A percentile compares a stretch with the other conserved stretches of the same genome.
These are phyloP conservation scores for Tuber microsphaerosporum DNA, from an alignment of 495 filamentous ascomycete species.

Conservation along the genomic window DNA sequence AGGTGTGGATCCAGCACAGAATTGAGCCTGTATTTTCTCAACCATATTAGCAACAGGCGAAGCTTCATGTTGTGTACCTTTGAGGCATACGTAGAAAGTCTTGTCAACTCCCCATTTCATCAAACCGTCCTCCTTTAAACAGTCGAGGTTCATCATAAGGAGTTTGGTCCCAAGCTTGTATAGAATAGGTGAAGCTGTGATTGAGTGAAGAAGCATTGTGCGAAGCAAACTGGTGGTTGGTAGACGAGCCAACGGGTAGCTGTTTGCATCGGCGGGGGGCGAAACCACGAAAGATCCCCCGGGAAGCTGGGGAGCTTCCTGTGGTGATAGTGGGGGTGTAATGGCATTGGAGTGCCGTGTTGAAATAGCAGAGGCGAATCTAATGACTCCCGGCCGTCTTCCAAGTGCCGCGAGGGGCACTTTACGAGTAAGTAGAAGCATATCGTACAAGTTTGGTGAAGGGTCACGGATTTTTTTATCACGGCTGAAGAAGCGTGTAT, in stretches of 20 bases:
- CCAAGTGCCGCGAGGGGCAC: neutral
- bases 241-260: conserved; percentile 59
- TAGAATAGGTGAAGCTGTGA: conserved; percentile 70
- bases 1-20: conserved; percentile 67
- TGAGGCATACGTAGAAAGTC: conserved; percentile 60
- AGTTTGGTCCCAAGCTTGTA: conserved; percentile 44
- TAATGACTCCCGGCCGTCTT: neutral
- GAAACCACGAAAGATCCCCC: neutral
- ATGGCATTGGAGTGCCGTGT: neutral
- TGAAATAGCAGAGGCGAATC: conserved; percentile 2
- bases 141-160: conserved; percentile 30
- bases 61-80: neutral
- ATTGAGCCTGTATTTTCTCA: conserved; percentile 46
- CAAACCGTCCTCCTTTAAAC: conserved; percentile 23
- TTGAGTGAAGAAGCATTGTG: conserved; percentile 65
- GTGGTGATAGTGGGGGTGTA: neutral
- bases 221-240: conserved; percentile 68
- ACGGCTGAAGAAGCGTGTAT: neutral
- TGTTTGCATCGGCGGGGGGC: conserved; percentile 15
- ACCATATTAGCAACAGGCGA: neutral
- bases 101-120: conserved; percentile 55
- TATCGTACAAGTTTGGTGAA: neutral
- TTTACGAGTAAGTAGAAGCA: neutral
- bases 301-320: neutral
- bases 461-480: neutral